Conservation (phyloP, 2,329 filamentous ascomycete species). For the Drechmeria coniospora region DNA sequence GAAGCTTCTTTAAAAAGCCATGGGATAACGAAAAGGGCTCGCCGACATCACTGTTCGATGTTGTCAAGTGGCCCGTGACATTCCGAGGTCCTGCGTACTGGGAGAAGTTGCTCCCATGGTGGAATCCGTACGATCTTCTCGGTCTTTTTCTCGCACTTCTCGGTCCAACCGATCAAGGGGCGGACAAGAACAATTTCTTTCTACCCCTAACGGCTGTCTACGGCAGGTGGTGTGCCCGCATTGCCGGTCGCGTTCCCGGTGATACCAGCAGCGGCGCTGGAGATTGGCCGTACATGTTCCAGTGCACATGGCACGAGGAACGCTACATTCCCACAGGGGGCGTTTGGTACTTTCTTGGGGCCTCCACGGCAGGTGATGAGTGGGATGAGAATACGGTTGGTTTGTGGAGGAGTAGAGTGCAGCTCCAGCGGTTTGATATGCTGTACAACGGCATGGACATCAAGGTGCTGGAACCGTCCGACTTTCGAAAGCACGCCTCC, state of each 20-base stretch:
- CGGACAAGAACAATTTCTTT: slow-evolving; percentile 2
- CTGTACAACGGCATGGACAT: not conserved
- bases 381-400: not conserved
- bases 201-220: slow-evolving; percentile 3
- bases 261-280: too few relatives aligned
- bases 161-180: slow-evolving; percentile 2
- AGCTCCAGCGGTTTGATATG: slow-evolving; percentile 1
- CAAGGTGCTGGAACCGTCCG: not conserved
- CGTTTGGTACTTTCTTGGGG: slow-evolving; percentile 3
- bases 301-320: slow-evolving; percentile 2
- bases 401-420: not conserved
- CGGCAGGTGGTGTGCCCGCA: slow-evolving; percentile 1
- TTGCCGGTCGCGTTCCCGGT: slow-evolving; percentile 1
- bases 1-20: not conserved
- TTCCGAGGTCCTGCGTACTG: not conserved
- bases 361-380: slow-evolving; percentile 1
- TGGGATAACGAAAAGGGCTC: too few relatives aligned
- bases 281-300: slow-evolving; percentile 3
- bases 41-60: too few relatives aligned
- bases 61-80: not conserved
- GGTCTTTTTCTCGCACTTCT: slow-evolving; percentile 3
- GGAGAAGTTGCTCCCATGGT: not conserved
- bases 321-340: not conserved
- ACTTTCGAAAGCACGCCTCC: not conserved
- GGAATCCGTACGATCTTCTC: slow-evolving; percentile 3